Percentiles rank a stretch among this genome's conserved stretches.
These are phyloP conservation scores for Mentha longifolia DNA, from an alignment of 257 asterid genomes.

Conservation along the genomic window DNA sequence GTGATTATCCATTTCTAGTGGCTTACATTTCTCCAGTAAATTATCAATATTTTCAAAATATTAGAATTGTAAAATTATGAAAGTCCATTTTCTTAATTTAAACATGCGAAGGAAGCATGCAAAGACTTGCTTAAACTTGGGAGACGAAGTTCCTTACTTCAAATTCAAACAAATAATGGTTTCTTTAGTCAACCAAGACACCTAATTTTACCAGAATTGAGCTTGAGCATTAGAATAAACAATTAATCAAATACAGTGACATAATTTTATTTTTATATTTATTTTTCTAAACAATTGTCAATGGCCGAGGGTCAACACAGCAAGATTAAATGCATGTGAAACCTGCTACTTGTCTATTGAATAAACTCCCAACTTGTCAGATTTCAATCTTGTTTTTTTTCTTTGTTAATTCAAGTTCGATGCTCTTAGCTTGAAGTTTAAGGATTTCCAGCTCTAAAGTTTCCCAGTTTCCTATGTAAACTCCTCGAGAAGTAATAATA, in stretches of 20 bases:
- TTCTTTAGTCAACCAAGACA: background rate
- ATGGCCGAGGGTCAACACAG: slow-evolving; percentile 7
- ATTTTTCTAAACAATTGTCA: background rate
- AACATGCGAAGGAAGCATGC: too few species aligned
- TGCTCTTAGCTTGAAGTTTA: slow-evolving; percentile 26
- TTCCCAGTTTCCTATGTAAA: too few species aligned
- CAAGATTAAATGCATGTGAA: slow-evolving; percentile 33
- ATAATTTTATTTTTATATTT: background rate
- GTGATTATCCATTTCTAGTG: slow-evolving; percentile 30
- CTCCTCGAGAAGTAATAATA: too few species aligned
- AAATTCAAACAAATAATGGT: background rate
- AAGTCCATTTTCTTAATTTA: too few species aligned
- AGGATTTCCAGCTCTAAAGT: slow-evolving; percentile 37
- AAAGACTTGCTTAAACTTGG: background rate
- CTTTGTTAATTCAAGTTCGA: background rate
- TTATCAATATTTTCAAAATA: too few species aligned
- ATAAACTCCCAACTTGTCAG: slow-evolving; percentile 23
- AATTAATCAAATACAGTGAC: background rate
- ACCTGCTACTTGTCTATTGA: background rate
- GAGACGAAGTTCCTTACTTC: background rate
- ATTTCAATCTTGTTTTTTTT: background rate
- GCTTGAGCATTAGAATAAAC: background rate
- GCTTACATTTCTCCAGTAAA: slow-evolving; percentile 19
- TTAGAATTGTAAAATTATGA: too few species aligned
- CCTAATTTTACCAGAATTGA: background rate